Conservation (phyloP, 2,329 filamentous ascomycete species). For the Chaetothyriales sp. region DNA sequence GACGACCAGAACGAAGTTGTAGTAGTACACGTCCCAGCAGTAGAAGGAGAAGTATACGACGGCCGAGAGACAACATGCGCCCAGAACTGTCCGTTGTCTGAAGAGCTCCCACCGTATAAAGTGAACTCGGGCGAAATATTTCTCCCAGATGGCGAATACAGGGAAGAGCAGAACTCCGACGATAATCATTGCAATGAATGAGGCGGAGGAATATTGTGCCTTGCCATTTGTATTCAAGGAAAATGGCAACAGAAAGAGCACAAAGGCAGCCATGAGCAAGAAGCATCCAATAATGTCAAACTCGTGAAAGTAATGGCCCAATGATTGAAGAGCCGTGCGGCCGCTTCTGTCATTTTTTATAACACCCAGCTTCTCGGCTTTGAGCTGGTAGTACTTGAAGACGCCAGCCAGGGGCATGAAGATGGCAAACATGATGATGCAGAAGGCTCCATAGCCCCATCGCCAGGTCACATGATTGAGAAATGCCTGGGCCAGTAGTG, state of each 20-base stretch:
- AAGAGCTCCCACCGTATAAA: slow-evolving; percentile 39
- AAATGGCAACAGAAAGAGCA: slow-evolving; percentile 52
- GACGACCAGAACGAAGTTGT: slow-evolving; percentile 5
- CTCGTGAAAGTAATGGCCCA: slow-evolving; percentile 39
- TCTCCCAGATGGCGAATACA: slow-evolving; percentile 40
- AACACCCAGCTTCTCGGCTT: slow-evolving; percentile 40
- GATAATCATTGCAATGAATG: slow-evolving; percentile 36
- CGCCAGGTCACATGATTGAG: not conserved
- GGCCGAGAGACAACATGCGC: too few relatives aligned
- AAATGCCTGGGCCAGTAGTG: not conserved
- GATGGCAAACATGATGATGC: slow-evolving; percentile 31
- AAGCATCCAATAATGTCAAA: slow-evolving; percentile 45
- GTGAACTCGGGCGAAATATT: slow-evolving; percentile 33
- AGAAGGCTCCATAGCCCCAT: not conserved
- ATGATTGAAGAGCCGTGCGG: slow-evolving; percentile 27
- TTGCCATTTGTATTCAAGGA: slow-evolving; percentile 31
- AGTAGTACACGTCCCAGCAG: too few relatives aligned
- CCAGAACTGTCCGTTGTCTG: too few relatives aligned
- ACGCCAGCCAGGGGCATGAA: slow-evolving; percentile 38
- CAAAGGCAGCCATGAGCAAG: slow-evolving; percentile 42
- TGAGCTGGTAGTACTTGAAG: slow-evolving; percentile 38
- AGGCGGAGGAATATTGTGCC: slow-evolving; percentile 32
- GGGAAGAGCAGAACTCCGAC: slow-evolving; percentile 40
- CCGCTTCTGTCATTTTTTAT: slow-evolving; percentile 23
- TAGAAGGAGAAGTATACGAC: too few relatives aligned